Evolutionary conservation across 345 rosid genomes (phyloP), one percentile per base, ranked within the genome.

Genomic region (Eucalyptus regnans): DNA sequence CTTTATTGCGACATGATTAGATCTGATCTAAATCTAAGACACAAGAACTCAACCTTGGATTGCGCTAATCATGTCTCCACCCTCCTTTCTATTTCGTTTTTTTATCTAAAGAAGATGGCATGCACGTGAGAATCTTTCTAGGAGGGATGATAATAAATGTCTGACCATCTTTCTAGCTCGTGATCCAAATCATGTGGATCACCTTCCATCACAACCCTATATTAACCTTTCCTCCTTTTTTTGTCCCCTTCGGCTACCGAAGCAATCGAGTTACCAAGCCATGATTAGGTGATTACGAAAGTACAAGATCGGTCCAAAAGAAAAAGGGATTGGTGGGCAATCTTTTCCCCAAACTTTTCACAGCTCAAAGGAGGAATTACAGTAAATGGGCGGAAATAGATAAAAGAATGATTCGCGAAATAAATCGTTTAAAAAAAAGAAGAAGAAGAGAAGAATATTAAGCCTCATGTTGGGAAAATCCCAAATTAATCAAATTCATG

Each of bases 1-100:
- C 14, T 37, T 76, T 33, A 9, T 18, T 4, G 13, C 0, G 14
- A 5, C 8, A 71, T 9, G 1, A 71, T 17, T 9, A 5, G 5
- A 9, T 18, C 2, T 1, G 4, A 33, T 10, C 6, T 18, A 20
- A 37, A 18, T 71, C 7, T 9, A 71, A 17, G 44, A 37, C 7
- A 5, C 4, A 0, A 68, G 25, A 37, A 71, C 44, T 37, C 44
- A 1, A 37, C 44, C 14, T 71, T 71, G 2, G 25, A 71, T 71
- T 71, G 25, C 7, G 22, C 44, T 71, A 71, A 71, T 71, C 25
- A 71, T 37, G 81, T 71, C 13, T 25, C 18, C 46, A 4, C 14
- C 14, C 25, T 1, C 8, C 22, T 18, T 71, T 68, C 43, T 15
- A 4, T 5, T 8, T 9, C 11, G 8, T 33, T 5, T 18, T 31